Base-by-base conservation (phyloP, 139 green algal species). In the Micractinium sp. region DNA sequence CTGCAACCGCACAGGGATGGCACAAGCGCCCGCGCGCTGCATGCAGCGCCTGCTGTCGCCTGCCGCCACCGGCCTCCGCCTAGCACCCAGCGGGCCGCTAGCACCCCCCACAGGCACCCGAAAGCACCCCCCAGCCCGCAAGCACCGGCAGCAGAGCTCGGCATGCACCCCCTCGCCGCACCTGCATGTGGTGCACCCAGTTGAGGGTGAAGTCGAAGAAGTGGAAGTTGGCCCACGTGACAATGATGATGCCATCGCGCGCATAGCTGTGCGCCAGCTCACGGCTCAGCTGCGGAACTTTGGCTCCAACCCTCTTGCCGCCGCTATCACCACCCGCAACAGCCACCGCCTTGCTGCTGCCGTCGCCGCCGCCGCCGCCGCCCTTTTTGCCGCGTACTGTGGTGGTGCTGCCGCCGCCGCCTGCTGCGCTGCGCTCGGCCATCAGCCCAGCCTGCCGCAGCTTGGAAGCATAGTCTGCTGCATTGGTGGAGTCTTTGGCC, bases 191-290 rank as follows among this genome's bases (percentile, higher is more conserved):
- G 35, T 90, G 75, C 7, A 98, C 94, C 96, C 97, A 99, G 38
- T 97, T 98, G 71, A 94, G 79, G 1, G 96, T 96, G 93, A 99
- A 99, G 87, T 99, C 97, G 18, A 95, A 90, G 89, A 98, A 99
- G 86, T 98, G 97, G 81, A 94, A 94, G 88, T 99, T 99, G 67
- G 97, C 97, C 95, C 97, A 99, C 2, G 97, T 99, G 60, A 99
- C 96, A 61, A 90, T 80, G 63, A 90, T 90, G 76, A 85, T 85
- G 77, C 63, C 63, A 38, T 85, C 77, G 0, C 82, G 56, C 0
- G 79, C 66, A 14, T 82, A 31, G 27, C 38, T 33, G 7, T 82
- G 66, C 22, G 79, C 79, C 13, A 90, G 79, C 60, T 90, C 41
- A 7, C 41, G 60, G 66, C 77, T 90, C 13, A 90, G 77, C 38